Percentiles rank a stretch among this genome's conserved stretches.
These are phyloP conservation scores for Verticillium longisporum DNA, from an alignment of 2,329 filamentous ascomycete species.

Conservation along the genomic window DNA sequence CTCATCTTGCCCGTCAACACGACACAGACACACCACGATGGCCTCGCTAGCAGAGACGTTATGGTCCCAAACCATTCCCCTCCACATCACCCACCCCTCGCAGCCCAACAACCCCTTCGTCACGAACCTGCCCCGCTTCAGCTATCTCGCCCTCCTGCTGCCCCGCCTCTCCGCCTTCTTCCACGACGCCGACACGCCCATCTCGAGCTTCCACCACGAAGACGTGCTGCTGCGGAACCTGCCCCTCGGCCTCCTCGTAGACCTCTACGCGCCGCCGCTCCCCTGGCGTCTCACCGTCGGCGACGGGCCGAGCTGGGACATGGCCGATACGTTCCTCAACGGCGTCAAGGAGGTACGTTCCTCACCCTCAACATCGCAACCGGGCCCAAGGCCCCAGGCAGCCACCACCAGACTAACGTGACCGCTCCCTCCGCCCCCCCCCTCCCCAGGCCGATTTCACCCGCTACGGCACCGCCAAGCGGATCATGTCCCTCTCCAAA, in stretches of 20 bases:
- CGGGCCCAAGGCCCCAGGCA: neutral
- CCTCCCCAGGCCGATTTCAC: slow-evolving; percentile 66
- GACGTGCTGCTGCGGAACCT: slow-evolving; percentile 46
- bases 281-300: slow-evolving; percentile 50
- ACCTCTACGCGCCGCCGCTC: slow-evolving; percentile 47
- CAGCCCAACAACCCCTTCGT: slow-evolving; percentile 42
- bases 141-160: slow-evolving; percentile 51
- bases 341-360: slow-evolving; percentile 52
- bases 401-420: neutral
- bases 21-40: neutral
- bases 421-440: neutral
- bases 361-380: neutral
- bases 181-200: slow-evolving; percentile 2
- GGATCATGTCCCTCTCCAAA: slow-evolving; percentile 83
- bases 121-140: slow-evolving; percentile 48
- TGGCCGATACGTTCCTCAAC: slow-evolving; percentile 57
- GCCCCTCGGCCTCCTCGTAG: slow-evolving; percentile 45
- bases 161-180: slow-evolving; percentile 49
- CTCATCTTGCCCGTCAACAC: neutral
- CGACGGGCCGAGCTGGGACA: slow-evolving; percentile 52
- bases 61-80: slow-evolving; percentile 47
- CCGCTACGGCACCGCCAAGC: slow-evolving; percentile 79
- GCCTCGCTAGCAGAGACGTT: slow-evolving; percentile 31
- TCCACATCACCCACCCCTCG: slow-evolving; percentile 46
- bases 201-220: slow-evolving; percentile 20